A percentile compares a stretch with the other conserved stretches of the same genome.
Conservation (phyloP, 148 eudicot genomes). For the Gaultheria prostrata region DNA sequence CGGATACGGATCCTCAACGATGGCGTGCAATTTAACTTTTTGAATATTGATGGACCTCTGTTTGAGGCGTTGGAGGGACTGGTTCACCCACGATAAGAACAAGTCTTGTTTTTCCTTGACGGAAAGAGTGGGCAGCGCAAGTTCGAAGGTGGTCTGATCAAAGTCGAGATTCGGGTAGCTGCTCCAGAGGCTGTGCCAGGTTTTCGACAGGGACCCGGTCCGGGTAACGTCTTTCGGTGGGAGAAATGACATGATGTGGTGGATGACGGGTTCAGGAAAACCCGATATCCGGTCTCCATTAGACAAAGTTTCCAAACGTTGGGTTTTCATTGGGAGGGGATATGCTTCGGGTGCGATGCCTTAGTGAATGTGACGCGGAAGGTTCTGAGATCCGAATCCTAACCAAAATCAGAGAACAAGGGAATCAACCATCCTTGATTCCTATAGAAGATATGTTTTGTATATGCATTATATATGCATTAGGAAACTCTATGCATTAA, state of each 20-base stretch:
- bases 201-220: not conserved
- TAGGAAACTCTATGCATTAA: not conserved
- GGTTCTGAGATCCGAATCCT: not conserved
- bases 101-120: not conserved
- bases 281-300: not conserved
- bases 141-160: not conserved
- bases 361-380: not conserved
- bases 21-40: not conserved
- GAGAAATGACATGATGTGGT: not conserved
- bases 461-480: not conserved
- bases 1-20: not conserved
- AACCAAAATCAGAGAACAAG: not conserved
- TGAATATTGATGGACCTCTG: not conserved
- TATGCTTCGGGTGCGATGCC: not conserved
- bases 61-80: not conserved
- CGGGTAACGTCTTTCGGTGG: not conserved
- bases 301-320: not conserved
- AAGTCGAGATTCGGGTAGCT: not conserved
- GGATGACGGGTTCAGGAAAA: not conserved
- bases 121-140: not conserved
- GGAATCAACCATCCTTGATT: not conserved
- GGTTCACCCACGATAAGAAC: too few relatives aligned
- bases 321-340: not conserved
- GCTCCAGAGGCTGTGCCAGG: not conserved
- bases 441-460: not conserved